Evolutionary conservation across 257 asterid species (phyloP).

Genomic region (Solanum peruvianum): DNA sequence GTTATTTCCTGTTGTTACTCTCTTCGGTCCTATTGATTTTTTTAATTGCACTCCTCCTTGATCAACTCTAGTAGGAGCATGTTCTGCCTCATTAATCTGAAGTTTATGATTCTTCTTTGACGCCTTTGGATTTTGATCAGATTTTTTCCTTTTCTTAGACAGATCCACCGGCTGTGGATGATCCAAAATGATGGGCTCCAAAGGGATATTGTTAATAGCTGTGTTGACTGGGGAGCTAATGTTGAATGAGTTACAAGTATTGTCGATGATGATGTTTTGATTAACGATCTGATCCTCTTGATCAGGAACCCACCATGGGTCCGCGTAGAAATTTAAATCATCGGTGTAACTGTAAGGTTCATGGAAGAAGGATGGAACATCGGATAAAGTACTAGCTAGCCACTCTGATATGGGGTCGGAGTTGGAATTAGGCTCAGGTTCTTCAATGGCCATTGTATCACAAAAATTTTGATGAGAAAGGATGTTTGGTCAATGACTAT

Average conservation of each 20-base stretch:
- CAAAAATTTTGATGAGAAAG: not conserved
- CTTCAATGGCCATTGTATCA: constrained; percentile 38
- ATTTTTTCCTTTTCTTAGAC: constrained; percentile 46
- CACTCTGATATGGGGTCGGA: constrained; percentile 44
- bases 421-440: constrained; percentile 36
- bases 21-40: constrained; percentile 25
- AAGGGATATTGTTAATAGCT: constrained; percentile 11
- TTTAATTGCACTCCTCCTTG: constrained; percentile 10
- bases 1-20: constrained; percentile 9
- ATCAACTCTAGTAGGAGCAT: not conserved
- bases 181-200: constrained; percentile 11
- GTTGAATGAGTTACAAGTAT: constrained; percentile 27
- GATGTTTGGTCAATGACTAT: constrained; percentile 7
- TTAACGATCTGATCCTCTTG: constrained; percentile 22
- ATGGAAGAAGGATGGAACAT: constrained; percentile 44
- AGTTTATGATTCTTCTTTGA: constrained; percentile 15
- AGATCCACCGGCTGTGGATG: constrained; percentile 18
- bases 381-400: constrained; percentile 40
- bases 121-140: constrained; percentile 11
- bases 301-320: constrained; percentile 42
- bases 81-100: constrained; percentile 2
- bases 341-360: constrained; percentile 39
- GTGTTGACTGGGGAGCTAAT: constrained; percentile 10
- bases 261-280: constrained; percentile 24
- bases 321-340: constrained; percentile 24